These are phyloP conservation scores for Ormosia semicastrata DNA, from an alignment of 306 rosid genomes.

Conservation along the genomic window DNA sequence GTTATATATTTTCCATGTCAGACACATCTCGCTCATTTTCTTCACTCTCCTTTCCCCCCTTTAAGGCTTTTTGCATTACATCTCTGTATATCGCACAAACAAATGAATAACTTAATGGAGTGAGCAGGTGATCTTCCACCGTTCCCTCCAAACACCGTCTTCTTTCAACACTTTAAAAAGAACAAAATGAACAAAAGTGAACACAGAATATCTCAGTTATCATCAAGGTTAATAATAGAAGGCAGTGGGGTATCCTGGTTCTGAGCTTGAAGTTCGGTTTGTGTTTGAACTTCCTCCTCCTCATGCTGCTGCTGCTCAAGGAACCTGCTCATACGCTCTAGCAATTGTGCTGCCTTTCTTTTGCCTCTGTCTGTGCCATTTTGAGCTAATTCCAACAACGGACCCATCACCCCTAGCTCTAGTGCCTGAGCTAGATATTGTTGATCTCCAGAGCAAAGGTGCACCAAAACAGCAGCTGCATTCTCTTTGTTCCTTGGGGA, in stretches of 20 bases:
- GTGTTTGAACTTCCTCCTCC: constrained; percentile 42
- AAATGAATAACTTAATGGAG: constrained; percentile 65
- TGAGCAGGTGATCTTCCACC: constrained; percentile 91
- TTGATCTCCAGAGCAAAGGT: constrained; percentile 83
- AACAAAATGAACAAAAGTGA: constrained; percentile 30
- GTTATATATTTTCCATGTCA: constrained; percentile 45
- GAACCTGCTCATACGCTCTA: constrained; percentile 78
- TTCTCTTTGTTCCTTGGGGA: constrained; percentile 97
- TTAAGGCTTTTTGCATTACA: constrained; percentile 27
- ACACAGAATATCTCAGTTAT: constrained; percentile 45
- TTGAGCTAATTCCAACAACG: constrained; percentile 72
- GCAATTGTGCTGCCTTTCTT: constrained; percentile 85
- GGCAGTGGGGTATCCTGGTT: constrained; percentile 44
- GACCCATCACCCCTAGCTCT: constrained; percentile 64
- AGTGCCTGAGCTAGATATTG: constrained; percentile 74
- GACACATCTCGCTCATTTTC: constrained; percentile 31
- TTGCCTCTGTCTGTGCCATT: constrained; percentile 95
- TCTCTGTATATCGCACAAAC: constrained; percentile 47
- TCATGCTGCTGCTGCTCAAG: constrained; percentile 50
- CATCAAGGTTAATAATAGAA: constrained; percentile 34
- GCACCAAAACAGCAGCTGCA: constrained; percentile 91
- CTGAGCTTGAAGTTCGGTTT: constrained; percentile 48
- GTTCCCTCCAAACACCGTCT: constrained; percentile 44
- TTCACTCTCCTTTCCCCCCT: constrained; percentile 16
- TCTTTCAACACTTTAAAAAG: constrained; percentile 45